A percentile compares a stretch with the other conserved stretches of the same genome.
These are phyloP conservation scores for Rhodotorula graminis DNA, from an alignment of 768 basidiomycete genomes.

Conservation along the genomic window DNA sequence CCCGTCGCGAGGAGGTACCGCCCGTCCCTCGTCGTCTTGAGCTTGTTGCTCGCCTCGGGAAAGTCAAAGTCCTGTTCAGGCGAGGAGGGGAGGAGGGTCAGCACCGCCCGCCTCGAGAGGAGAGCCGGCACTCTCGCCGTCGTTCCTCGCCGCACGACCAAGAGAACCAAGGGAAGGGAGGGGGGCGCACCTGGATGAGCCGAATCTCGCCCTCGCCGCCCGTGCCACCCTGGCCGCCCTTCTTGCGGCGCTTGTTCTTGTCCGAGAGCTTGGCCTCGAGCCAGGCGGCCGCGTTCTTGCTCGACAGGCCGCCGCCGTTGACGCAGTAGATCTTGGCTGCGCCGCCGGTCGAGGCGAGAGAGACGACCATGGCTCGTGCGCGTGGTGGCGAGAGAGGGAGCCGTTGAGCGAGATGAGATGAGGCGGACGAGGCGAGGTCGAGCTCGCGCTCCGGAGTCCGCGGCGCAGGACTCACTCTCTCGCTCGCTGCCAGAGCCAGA, in stretches of 20 bases:
- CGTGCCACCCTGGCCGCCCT: conserved; percentile 39
- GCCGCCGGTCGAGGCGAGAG: conserved; percentile 40
- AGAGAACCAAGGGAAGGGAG: too few relatives aligned
- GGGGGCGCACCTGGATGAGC: conserved; percentile 40
- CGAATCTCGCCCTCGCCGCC: conserved; percentile 41
- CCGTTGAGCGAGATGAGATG: background rate
- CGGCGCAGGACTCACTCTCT: too few relatives aligned
- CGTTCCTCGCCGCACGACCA: too few relatives aligned
- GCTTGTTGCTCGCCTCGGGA: conserved; percentile 86
- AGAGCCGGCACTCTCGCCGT: background rate
- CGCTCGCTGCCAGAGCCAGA: too few relatives aligned
- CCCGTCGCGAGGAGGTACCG: conserved; percentile 90
- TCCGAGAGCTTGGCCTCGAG: conserved; percentile 40
- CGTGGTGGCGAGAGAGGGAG: background rate
- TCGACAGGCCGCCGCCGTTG: conserved; percentile 61
- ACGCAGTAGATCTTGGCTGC: conserved; percentile 80
- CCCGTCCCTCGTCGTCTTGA: conserved; percentile 86
- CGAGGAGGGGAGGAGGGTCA: conserved; percentile 44
- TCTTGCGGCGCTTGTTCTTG: conserved; percentile 45
- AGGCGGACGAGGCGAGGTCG: too few relatives aligned
- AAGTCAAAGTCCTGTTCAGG: conserved; percentile 85
- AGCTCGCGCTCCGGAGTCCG: background rate
- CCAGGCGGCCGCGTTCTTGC: conserved; percentile 45
- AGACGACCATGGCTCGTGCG: conserved; percentile 37
- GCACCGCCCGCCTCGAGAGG: background rate